Evolutionary conservation across 306 rosid genomes (phyloP).

Genomic region (Rosa multiflora): DNA sequence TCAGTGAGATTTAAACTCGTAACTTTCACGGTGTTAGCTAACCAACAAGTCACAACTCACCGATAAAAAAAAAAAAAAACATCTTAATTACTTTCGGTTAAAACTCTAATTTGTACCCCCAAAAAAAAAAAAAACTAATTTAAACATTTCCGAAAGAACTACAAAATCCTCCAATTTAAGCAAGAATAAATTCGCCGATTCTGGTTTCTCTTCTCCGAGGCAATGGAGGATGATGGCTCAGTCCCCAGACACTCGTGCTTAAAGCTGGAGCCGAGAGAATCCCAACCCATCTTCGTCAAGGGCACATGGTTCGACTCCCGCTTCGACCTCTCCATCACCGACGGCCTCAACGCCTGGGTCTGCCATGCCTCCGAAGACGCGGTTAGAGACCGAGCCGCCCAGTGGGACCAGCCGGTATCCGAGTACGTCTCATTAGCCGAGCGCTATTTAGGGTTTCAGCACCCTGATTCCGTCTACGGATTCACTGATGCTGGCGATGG

Average conservation of each 20-base stretch:
- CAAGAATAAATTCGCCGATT: too few species aligned
- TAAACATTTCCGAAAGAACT: too few species aligned
- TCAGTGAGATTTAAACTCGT: too few species aligned
- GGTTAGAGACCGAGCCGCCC: conserved; percentile 69
- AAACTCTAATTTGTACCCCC: too few species aligned
- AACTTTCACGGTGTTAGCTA: too few species aligned
- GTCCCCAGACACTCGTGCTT: conserved; percentile 56
- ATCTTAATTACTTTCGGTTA: too few species aligned
- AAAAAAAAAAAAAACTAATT: too few species aligned
- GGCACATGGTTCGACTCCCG: conserved; percentile 58
- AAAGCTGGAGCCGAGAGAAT: conserved; percentile 42
- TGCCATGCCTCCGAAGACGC: conserved; percentile 72
- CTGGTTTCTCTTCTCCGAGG: not conserved
- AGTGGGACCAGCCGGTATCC: conserved; percentile 80
- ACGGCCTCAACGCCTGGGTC: conserved; percentile 67
- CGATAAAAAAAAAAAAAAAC: too few species aligned
- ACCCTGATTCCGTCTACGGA: conserved; percentile 56
- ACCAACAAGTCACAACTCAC: accelerated
- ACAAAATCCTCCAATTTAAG: too few species aligned
- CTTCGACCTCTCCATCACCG: conserved; percentile 72
- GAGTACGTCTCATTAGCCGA: conserved; percentile 67
- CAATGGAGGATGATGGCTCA: not conserved
- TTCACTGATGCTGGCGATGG: conserved; percentile 74
- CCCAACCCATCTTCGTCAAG: conserved; percentile 60
- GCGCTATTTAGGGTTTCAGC: conserved; percentile 72